Percentiles rank a stretch among this genome's conserved stretches.
Evolutionary conservation across 768 basidiomycete genomes (phyloP).

Genomic region (Podaxis sp.): DNA sequence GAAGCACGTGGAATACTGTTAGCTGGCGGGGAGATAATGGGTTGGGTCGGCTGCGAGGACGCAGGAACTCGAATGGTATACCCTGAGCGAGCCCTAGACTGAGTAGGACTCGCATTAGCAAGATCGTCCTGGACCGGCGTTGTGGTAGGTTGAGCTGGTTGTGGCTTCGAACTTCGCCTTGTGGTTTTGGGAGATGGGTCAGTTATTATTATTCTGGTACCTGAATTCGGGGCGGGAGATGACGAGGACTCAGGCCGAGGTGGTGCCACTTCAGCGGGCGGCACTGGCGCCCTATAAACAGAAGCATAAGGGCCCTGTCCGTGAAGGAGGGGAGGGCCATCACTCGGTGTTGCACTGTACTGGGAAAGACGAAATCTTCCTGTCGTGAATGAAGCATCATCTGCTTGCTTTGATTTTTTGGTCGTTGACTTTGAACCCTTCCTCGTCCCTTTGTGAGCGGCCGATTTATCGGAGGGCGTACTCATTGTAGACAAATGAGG

Average conservation of each 20-base stretch:
- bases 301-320: constrained; percentile 37
- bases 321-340: constrained; percentile 28
- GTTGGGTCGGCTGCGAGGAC: not conserved
- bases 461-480: constrained; percentile 6
- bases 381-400: constrained; percentile 9
- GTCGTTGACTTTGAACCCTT: constrained; percentile 17
- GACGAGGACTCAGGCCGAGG: not conserved
- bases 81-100: not conserved
- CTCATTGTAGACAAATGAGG: constrained; percentile 11
- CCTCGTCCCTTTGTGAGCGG: constrained; percentile 13
- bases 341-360: constrained; percentile 28
- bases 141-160: not conserved
- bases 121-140: not conserved
- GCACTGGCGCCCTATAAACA: constrained; percentile 25
- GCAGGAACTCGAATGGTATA: not conserved
- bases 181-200: not conserved
- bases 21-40: not conserved
- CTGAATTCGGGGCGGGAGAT: not conserved
- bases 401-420: constrained; percentile 8
- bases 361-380: constrained; percentile 45
- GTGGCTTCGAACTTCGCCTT: constrained; percentile 1
- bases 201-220: not conserved
- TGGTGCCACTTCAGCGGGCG: constrained; percentile 1
- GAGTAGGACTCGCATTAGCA: not conserved
- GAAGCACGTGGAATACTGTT: not conserved